phyloP scores from a whole-genome alignment of 2,329 filamentous ascomycete species.

The Myriosclerotinia curreyana region DNA sequence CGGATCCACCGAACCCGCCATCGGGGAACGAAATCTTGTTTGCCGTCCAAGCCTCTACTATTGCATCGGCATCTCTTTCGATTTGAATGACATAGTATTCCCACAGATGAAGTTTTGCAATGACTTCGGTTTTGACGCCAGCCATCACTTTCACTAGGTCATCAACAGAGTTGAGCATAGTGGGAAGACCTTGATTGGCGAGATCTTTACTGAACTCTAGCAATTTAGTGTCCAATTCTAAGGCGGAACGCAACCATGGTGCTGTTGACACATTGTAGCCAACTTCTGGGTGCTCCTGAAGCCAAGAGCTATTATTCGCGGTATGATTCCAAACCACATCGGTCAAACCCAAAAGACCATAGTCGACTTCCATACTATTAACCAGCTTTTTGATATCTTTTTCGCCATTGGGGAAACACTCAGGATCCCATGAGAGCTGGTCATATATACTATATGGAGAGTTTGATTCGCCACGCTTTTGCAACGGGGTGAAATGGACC shows the following conservation, averaged over 20 bases:
- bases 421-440: constrained; percentile 81
- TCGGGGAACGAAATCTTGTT: constrained; percentile 56
- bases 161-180: constrained; percentile 63
- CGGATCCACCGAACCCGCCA: constrained; percentile 48
- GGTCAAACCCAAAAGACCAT: constrained; percentile 82
- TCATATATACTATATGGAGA: constrained; percentile 97
- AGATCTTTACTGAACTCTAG: constrained; percentile 61
- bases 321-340: constrained; percentile 99
- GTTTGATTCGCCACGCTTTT: constrained; percentile 83
- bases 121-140: constrained; percentile 74
- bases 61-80: constrained; percentile 64
- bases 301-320: constrained; percentile 90
- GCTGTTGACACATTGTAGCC: constrained; percentile 93
- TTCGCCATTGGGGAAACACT: constrained; percentile 80
- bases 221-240: constrained; percentile 78
- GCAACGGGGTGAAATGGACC: constrained; percentile 95
- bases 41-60: constrained; percentile 67
- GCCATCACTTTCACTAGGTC: constrained; percentile 82
- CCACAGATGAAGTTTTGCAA: constrained; percentile 79
- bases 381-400: constrained; percentile 75
- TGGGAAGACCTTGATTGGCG: constrained; percentile 69
- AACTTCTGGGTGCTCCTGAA: constrained; percentile 89
- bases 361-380: constrained; percentile 75
- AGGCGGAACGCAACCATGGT: constrained; percentile 68
- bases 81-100: constrained; percentile 88